Evolutionary conservation across 257 asterid species (phyloP).

Genomic region (Capsicum rhomboideum): DNA sequence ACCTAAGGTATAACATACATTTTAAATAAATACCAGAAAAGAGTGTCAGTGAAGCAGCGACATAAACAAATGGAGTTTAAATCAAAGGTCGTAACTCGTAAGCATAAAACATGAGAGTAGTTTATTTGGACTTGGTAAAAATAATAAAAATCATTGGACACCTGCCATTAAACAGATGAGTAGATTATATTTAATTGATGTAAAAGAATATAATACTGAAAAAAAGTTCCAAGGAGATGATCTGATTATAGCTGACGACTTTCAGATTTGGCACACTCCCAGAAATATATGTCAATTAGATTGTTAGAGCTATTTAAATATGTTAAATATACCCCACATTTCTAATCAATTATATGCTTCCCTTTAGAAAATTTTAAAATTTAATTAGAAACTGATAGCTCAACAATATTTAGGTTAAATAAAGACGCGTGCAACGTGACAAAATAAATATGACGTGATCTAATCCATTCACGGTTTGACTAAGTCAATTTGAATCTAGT

Average conservation of each 20-base stretch:
- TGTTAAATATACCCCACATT: neutral
- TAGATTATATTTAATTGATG: neutral
- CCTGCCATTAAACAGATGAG: neutral
- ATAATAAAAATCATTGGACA: neutral
- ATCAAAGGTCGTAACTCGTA: too few species aligned
- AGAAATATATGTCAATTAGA: neutral
- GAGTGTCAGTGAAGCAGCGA: too few species aligned
- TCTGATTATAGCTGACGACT: neutral
- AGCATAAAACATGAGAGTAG: neutral
- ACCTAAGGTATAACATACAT: neutral
- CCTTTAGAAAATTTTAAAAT: neutral
- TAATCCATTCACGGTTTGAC: neutral
- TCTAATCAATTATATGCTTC: neutral
- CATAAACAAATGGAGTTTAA: too few species aligned
- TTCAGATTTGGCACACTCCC: neutral
- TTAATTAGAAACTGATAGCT: neutral
- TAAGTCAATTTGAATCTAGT: too few species aligned
- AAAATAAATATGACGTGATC: neutral
- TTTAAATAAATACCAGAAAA: too few species aligned
- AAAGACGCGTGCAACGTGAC: neutral
- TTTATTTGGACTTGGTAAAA: neutral
- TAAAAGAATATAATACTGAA: neutral
- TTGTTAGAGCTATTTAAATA: neutral
- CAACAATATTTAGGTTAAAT: neutral
- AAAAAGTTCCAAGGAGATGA: neutral